phyloP scores from a whole-genome alignment of 1,284 basidiomycete species.

The Moesziomyces sp. region DNA sequence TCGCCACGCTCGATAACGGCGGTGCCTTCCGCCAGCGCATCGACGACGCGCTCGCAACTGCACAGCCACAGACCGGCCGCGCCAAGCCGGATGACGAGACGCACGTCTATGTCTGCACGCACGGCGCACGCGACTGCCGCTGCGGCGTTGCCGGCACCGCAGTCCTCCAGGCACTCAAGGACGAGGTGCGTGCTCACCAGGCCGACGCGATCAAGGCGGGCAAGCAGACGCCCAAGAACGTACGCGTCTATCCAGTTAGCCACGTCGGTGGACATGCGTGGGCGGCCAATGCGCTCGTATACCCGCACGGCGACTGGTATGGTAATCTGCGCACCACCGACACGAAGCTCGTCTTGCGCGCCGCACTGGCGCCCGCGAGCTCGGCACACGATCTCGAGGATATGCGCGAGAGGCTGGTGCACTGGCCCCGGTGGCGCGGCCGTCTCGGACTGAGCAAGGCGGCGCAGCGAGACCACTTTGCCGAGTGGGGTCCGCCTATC shows the following conservation, averaged over 20 bases:
- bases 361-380: conserved; percentile 61
- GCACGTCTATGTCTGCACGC: conserved; percentile 68
- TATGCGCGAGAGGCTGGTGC: conserved; percentile 53
- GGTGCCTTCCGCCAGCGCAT: conserved; percentile 26
- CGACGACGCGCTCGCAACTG: conserved; percentile 32
- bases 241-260: conserved; percentile 53
- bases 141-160: conserved; percentile 67
- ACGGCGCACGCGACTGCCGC: conserved; percentile 67
- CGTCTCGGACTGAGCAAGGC: conserved; percentile 61
- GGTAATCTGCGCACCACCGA: conserved; percentile 57
- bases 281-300: conserved; percentile 67
- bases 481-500: conserved; percentile 57
- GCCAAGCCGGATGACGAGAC: conserved; percentile 35
- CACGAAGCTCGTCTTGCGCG: conserved; percentile 53
- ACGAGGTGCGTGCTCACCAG: conserved; percentile 51
- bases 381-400: conserved; percentile 61
- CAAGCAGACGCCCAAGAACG: conserved; percentile 31
- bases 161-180: conserved; percentile 55
- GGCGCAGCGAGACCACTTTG: conserved; percentile 54
- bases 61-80: conserved; percentile 30
- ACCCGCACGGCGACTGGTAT: conserved; percentile 64
- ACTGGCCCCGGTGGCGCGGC: conserved; percentile 68
- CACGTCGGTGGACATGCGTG: conserved; percentile 65
- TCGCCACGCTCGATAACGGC: conserved; percentile 49
- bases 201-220: conserved; percentile 36